These are phyloP conservation scores for Brachypodium distachyon DNA, from an alignment of 202 grass and related monocot species.

Conservation along the genomic window DNA sequence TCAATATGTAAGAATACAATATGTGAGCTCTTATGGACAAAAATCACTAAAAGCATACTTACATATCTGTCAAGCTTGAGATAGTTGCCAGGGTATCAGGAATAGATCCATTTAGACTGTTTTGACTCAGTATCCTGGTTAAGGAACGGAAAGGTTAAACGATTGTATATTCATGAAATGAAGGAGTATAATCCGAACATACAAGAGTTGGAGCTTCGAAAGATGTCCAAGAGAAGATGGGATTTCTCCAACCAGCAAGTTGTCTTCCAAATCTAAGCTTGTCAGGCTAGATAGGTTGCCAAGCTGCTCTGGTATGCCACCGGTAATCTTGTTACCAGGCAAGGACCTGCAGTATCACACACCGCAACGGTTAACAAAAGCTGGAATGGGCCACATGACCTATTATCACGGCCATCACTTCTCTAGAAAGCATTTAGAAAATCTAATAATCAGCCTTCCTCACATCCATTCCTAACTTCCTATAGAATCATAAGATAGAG, in stretches of 20 bases:
- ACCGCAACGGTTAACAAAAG: slow-evolving; percentile 7
- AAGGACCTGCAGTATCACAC: slow-evolving; percentile 47
- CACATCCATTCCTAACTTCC: background rate
- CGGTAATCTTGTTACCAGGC: slow-evolving; percentile 63
- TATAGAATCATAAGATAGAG: background rate
- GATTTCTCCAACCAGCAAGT: slow-evolving; percentile 63
- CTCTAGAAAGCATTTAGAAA: slow-evolving; percentile 11
- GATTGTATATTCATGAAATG: slow-evolving; percentile 4
- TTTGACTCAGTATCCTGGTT: slow-evolving; percentile 82
- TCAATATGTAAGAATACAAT: background rate
- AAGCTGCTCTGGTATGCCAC: slow-evolving; percentile 62
- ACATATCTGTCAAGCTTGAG: slow-evolving; percentile 75
- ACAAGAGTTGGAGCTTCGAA: slow-evolving; percentile 62
- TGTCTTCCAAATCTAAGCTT: slow-evolving; percentile 67
- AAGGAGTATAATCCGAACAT: slow-evolving; percentile 16
- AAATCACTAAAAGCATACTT: slow-evolving; percentile 31
- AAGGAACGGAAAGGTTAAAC: slow-evolving; percentile 19
- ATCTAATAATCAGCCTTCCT: background rate
- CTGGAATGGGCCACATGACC: background rate
- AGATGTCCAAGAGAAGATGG: slow-evolving; percentile 72
- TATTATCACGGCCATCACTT: background rate
- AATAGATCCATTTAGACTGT: slow-evolving; percentile 69
- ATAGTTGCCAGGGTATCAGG: slow-evolving; percentile 58
- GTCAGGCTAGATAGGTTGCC: slow-evolving; percentile 75
- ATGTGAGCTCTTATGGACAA: background rate